Base-by-base conservation (phyloP, 208 protist species). In the Trypanosoma melophagium region DNA sequence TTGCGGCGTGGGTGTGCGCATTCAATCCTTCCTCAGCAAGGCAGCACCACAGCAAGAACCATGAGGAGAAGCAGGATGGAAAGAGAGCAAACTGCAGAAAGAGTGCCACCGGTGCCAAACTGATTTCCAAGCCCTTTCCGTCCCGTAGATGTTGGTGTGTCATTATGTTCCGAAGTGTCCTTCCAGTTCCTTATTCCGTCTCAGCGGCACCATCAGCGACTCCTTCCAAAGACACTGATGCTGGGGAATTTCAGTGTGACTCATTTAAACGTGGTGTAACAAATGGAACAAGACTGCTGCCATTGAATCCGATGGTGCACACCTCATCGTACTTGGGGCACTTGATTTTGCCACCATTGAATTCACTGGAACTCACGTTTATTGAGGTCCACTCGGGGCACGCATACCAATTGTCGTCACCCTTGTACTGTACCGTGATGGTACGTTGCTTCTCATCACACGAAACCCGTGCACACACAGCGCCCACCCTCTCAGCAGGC, bases 401-500 rank as follows among this genome's bases (percentile, higher is more conserved):
- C 0, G n/a, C n/a, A n/a, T 60, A 51, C 31, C 45, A 64, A 7
- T 58, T 47, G 21, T 21, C 25, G n/a, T 51, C 41, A 13, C 28
- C 53, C 41, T 28, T 9, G 16, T 47, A 58, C 17, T 56, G 55
- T 31, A 71, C 35, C 40, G 51, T 49, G 9, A 71, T 44, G 7
- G 3, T 61, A 2, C 47, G 28, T 5, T 35, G 1, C 28, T 35
- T 5, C n/a, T 42, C 16, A n/a, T 57, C 45, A 50, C 74, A 80
- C 16, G 60, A 21, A 13, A 76, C 62, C 13, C 70, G 55, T 7
- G 57, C 74, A 60, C 74, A 80, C 16, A 80, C 38, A 47, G 24
- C 74, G 17, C 56, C 45, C 9, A 38, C 21, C n/a, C 76, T 45
- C 16, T 44, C 12, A 44, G 9, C 7, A 9, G 5, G 14, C 3